These are phyloP conservation scores for Neurospora sp. DNA, from an alignment of 495 filamentous ascomycete species.

Conservation along the genomic window DNA sequence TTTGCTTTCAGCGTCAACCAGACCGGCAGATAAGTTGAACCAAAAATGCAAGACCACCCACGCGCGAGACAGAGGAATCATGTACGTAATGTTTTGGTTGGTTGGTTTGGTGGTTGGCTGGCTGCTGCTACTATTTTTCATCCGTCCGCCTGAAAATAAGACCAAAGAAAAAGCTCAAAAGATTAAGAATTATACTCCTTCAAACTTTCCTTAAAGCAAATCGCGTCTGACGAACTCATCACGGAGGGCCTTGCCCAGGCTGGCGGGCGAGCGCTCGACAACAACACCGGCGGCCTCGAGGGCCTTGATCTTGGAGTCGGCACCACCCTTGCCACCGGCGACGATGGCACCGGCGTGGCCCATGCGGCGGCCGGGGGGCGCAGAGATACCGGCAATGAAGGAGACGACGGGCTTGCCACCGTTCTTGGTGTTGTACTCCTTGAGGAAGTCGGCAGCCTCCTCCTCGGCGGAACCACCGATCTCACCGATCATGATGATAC, in stretches of 20 bases:
- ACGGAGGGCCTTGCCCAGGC: conserved; percentile 82
- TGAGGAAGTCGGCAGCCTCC: conserved; percentile 90
- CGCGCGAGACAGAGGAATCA: neutral
- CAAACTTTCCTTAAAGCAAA: conserved; percentile 53
- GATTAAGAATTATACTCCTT: neutral
- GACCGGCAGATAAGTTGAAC: neutral
- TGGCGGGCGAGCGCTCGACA: conserved; percentile 89
- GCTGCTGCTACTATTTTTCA: neutral
- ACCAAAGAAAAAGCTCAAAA: conserved; percentile 13
- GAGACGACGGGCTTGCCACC: conserved; percentile 82
- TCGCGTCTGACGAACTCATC: conserved; percentile 94
- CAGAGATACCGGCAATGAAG: conserved; percentile 98
- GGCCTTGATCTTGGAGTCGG: conserved; percentile 93
- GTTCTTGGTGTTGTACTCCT: conserved; percentile 77
- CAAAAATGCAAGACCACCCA: neutral
- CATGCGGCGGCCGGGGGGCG: conserved; percentile 93
- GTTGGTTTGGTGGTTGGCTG: neutral
- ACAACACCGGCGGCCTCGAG: conserved; percentile 89
- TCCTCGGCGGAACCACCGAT: conserved; percentile 97
- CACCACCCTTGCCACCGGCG: conserved; percentile 91
- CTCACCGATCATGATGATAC: conserved; percentile 99
- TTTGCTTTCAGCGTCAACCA: neutral
- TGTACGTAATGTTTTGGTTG: neutral
- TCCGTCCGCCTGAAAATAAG: neutral
- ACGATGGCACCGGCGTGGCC: conserved; percentile 98